Evolutionary conservation across 1,139 yeast species (phyloP), one percentile per base, ranked within the genome.

Genomic region (Hansenula anomala): DNA sequence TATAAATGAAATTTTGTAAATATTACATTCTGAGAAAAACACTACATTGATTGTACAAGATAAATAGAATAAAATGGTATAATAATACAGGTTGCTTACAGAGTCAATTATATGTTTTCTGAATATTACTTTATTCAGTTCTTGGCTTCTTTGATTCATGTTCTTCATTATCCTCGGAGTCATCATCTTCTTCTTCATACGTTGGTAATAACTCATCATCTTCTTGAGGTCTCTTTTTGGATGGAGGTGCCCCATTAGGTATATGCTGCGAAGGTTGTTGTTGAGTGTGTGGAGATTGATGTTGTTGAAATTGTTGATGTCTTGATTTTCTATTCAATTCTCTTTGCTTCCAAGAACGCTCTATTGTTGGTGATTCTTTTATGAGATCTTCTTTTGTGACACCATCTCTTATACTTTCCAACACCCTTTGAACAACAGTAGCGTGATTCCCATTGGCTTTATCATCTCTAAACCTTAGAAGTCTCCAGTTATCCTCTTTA

Each of bases 391-490:
- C 84, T 47, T 84, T 80, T 16, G 78, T 70, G 3, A 92, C 96
- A 1, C 94, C 85, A 60, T 92, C 98, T 47, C 78, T 76, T 36
- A 94, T 92, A 57, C 95, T 83, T 46, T 80, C 78, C 37, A 90
- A 63, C 32, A 92, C 90, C 55, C 84, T 90, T 42, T 78, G 80
- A 13, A 89, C 96, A 17, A 86, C 88, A 16, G 80, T 67, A 6
- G 79, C 61, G 59, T 88, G 96, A 58, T 94, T 94, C 11, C 95
- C 97, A 54, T 85, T 83, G 19, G 76, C 63, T 58, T 94, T 94
- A 59, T 94, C 99, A 60, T 92, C 96, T 58, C 99, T 72, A 61
- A 92, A 92, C 42, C 99, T 71, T 42, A 92, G 61, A 69, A 86
- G 73, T 44, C 80, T 79, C 98, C 98, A 94, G 39, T 69, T 73